Evolutionary conservation across 306 rosid species (phyloP).

Genomic region (Trichosanthes truncata): DNA sequence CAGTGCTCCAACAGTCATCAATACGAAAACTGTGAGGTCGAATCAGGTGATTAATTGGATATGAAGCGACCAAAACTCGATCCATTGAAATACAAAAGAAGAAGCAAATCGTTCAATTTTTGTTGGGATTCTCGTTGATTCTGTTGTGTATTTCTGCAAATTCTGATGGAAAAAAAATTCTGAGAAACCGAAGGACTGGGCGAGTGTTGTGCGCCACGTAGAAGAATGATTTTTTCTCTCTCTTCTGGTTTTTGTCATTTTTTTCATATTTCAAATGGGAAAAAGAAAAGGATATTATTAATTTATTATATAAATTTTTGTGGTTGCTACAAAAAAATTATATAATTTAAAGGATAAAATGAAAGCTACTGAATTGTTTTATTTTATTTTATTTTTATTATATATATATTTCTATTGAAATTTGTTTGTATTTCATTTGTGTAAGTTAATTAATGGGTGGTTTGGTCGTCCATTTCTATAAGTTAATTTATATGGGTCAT

Average conservation of each 20-base stretch:
- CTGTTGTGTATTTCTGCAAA: background rate
- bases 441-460: background rate
- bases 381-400: background rate
- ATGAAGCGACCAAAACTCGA: slow-evolving; percentile 25
- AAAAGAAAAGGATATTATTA: background rate
- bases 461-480: background rate
- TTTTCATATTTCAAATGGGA: background rate
- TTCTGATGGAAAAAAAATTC: background rate
- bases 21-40: slow-evolving; percentile 6
- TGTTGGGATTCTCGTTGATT: background rate
- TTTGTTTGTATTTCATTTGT: background rate
- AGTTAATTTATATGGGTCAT: background rate
- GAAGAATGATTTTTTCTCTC: background rate
- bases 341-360: background rate
- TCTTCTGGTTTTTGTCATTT: background rate
- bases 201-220: background rate
- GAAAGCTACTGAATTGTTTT: background rate
- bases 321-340: background rate
- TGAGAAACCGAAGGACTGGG: slow-evolving; percentile 3
- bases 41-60: slow-evolving; percentile 16
- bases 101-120: background rate
- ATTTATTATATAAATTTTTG: background rate
- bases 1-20: slow-evolving; percentile 1
- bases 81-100: slow-evolving; percentile 31
- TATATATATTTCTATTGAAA: background rate